Evolutionary conservation across 2,329 filamentous ascomycete genomes (phyloP).

Genomic region (Cladorrhinum sp.): DNA sequence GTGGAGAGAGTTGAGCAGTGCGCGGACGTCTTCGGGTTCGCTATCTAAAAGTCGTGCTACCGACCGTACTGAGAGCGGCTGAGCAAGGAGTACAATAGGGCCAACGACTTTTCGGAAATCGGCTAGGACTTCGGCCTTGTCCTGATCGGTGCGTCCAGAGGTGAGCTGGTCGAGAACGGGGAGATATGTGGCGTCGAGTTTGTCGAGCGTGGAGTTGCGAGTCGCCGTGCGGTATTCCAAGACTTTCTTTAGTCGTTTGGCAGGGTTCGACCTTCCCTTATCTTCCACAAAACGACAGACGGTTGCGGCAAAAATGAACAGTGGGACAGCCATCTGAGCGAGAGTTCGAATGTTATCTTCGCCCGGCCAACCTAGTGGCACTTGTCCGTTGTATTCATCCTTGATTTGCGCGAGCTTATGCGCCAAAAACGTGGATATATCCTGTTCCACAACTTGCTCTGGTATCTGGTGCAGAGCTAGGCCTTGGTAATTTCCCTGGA

Average conservation of each 20-base stretch:
- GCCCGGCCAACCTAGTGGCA: slow-evolving; percentile 23
- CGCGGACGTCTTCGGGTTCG: slow-evolving; percentile 16
- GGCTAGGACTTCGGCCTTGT: slow-evolving; percentile 8
- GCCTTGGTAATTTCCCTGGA: slow-evolving; percentile 30
- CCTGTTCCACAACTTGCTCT: slow-evolving; percentile 31
- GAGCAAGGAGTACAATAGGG: slow-evolving; percentile 29
- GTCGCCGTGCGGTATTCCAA: slow-evolving; percentile 24
- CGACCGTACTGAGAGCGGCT: slow-evolving; percentile 31
- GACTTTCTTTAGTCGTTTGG: slow-evolving; percentile 25
- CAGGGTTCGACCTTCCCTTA: slow-evolving; percentile 29
- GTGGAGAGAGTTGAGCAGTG: slow-evolving; percentile 31
- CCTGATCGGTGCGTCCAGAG: slow-evolving; percentile 5
- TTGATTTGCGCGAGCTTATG: slow-evolving; percentile 32
- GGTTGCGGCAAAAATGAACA: slow-evolving; percentile 33
- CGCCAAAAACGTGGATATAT: slow-evolving; percentile 37
- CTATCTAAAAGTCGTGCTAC: slow-evolving; percentile 29
- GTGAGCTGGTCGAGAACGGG: slow-evolving; percentile 23
- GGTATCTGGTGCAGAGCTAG: slow-evolving; percentile 38
- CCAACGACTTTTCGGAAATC: slow-evolving; percentile 28
- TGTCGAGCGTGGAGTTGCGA: slow-evolving; percentile 16
- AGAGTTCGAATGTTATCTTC: slow-evolving; percentile 8
- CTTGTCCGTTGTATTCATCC: slow-evolving; percentile 24
- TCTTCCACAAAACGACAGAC: slow-evolving; percentile 30
- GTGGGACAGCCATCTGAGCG: slow-evolving; percentile 25
- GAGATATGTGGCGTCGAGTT: slow-evolving; percentile 25